Evolutionary conservation across 2,329 filamentous ascomycete species (phyloP), one percentile per base, ranked within the genome.

Genomic region (Xylaria sp.): DNA sequence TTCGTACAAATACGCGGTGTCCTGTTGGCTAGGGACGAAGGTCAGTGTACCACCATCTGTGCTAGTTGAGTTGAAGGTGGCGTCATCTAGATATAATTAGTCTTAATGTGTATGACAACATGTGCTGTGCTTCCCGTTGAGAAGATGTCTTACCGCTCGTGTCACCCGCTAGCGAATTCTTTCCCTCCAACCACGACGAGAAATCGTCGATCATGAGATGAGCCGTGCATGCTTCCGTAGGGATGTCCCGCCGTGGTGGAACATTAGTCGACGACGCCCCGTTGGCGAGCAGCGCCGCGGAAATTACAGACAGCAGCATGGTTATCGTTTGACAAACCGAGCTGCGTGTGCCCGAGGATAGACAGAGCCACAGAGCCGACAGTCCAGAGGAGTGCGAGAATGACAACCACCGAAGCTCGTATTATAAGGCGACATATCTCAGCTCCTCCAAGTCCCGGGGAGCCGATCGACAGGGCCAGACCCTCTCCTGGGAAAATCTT

Each of bases 131-230:
- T 50, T 50, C 9, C 10, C 34, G 18, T 58, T 13, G 25, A 8
- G 39, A 32, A 32, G n/a, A 39, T 5, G 20, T 52, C 75, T 75
- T 72, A 77, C 76, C 74, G 30, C 75, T 73, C 25, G 74, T 76
- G 34, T 74, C 73, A 7, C 74, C 75, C 4, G 69, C 20, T 1
- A 77, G 50, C 7, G 53, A 46, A 36, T 77, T 77, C 65, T 64
- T 43, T 43, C 74, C 74, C 4, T 46, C 58, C 15, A 63, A 48
- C 76, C 78, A 80, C 36, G 72, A 71, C 46, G 73, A 72, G 63
- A 80, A 77, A 69, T 80, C 77, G 58, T 80, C 78, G 52, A 80
- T 75, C 12, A 79, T 20, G 23, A 80, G 73, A 65, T 78, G 74
- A 4, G 72, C 70, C 0, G 64, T 72, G 50, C 79, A 80, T 59